These are phyloP conservation scores for Arthrobotrys megalospora DNA, from an alignment of 2,329 filamentous ascomycete genomes.

Conservation along the genomic window DNA sequence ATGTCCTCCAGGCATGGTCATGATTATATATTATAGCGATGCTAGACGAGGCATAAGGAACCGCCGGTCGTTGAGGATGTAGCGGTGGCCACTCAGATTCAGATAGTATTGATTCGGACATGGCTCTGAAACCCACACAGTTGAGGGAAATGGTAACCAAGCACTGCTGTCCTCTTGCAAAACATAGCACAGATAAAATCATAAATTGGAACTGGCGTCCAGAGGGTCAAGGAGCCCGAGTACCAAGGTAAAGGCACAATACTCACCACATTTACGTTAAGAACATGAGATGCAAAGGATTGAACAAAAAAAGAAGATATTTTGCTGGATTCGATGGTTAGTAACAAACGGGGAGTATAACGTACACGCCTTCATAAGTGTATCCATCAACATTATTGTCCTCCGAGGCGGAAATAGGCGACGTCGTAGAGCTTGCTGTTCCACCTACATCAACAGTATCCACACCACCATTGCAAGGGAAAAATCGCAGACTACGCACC, in stretches of 20 bases:
- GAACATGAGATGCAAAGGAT: not conserved
- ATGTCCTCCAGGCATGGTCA: not conserved
- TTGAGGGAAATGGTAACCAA: too few species aligned
- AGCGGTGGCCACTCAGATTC: not conserved
- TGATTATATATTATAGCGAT: not conserved
- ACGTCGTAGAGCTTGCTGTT: constrained; percentile 53
- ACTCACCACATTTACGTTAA: constrained; percentile 28
- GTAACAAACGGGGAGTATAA: constrained; percentile 60
- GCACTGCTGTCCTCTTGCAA: too few species aligned
- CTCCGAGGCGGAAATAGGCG: constrained; percentile 14
- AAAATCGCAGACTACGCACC: constrained; percentile 61
- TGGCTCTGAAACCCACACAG: too few species aligned
- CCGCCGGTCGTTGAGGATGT: constrained; percentile 14
- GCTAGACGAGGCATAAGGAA: not conserved
- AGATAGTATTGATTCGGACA: not conserved
- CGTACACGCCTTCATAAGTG: constrained; percentile 43
- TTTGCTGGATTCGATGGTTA: constrained; percentile 50
- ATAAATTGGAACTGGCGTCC: too few species aligned
- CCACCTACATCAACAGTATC: constrained; percentile 61
- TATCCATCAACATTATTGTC: constrained; percentile 14
- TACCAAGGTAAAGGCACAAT: not conserved
- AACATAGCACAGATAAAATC: too few species aligned
- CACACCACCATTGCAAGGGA: constrained; percentile 53
- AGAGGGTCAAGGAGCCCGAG: too few species aligned
- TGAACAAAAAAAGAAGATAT: constrained; percentile 1